Evolutionary conservation across 805 yeast species (phyloP).

Genomic region (Metschnikowia drakensbergensis): DNA sequence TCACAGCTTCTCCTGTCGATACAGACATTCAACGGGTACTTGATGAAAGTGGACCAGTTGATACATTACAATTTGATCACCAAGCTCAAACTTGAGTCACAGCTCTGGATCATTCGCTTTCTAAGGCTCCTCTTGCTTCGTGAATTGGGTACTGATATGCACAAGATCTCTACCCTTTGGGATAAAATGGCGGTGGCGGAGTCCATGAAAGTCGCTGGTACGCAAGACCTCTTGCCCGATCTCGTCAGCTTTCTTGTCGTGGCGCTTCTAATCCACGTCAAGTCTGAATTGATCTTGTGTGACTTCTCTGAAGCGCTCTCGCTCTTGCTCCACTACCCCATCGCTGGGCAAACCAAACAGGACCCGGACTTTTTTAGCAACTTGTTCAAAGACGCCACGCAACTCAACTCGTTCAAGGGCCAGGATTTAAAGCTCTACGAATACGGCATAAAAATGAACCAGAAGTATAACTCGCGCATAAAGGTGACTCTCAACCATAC

Average conservation of each 20-base stretch:
- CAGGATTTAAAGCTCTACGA: slow-evolving; percentile 37
- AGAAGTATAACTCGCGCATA: slow-evolving; percentile 36
- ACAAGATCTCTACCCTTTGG: slow-evolving; percentile 41
- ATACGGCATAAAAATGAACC: slow-evolving; percentile 40
- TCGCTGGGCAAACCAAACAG: slow-evolving; percentile 16
- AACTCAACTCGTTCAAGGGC: slow-evolving; percentile 29
- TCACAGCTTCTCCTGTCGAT: slow-evolving; percentile 41
- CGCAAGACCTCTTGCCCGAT: slow-evolving; percentile 24
- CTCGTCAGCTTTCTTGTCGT: slow-evolving; percentile 42
- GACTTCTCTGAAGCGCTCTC: slow-evolving; percentile 53
- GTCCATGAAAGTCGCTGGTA: background rate
- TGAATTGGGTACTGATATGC: slow-evolving; percentile 42
- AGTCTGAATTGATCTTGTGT: slow-evolving; percentile 40
- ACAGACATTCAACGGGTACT: slow-evolving; percentile 43
- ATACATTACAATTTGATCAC: slow-evolving; percentile 43
- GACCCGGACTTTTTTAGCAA: slow-evolving; percentile 21
- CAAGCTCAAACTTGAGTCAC: slow-evolving; percentile 45
- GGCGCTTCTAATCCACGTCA: slow-evolving; percentile 42
- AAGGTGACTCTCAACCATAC: slow-evolving; percentile 21
- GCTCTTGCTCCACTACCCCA: slow-evolving; percentile 49
- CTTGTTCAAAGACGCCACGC: slow-evolving; percentile 33
- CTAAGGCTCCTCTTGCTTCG: slow-evolving; percentile 44
- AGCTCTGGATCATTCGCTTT: slow-evolving; percentile 54
- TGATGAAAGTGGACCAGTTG: slow-evolving; percentile 49
- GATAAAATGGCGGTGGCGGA: slow-evolving; percentile 41